phyloP scores from a whole-genome alignment of 2,329 filamentous ascomycete species.

The Trichoderma hamatum region DNA sequence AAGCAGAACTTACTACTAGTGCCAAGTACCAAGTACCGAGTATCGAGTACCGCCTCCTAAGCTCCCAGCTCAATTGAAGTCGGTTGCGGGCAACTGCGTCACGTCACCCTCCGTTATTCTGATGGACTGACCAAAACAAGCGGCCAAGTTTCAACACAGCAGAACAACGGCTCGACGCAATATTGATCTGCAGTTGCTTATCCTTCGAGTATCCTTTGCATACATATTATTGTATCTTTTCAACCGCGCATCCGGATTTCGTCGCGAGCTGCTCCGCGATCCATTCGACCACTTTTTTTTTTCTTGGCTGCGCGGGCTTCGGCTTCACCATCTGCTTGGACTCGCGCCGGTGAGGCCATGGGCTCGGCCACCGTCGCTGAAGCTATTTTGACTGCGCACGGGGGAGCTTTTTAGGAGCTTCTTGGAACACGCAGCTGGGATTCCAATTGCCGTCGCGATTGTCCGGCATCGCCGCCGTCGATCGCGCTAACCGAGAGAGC shows the following conservation, averaged over 20 bases:
- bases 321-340: background rate
- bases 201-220: background rate
- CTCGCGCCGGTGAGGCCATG: slow-evolving; percentile 39
- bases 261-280: slow-evolving; percentile 5
- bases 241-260: background rate
- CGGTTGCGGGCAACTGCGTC: slow-evolving; percentile 29
- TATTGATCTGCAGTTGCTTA: background rate
- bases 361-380: slow-evolving; percentile 36
- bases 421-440: slow-evolving; percentile 8
- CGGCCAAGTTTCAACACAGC: background rate
- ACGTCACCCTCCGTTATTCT: slow-evolving; percentile 21
- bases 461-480: slow-evolving; percentile 2
- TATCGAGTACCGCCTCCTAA: background rate
- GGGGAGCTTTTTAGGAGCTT: slow-evolving; percentile 38
- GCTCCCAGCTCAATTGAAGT: slow-evolving; percentile 20
- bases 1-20: no score
- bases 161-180: background rate
- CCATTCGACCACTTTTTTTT: background rate
- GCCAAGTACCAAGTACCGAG: background rate
- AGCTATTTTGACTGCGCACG: slow-evolving; percentile 38
- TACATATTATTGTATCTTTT: background rate
- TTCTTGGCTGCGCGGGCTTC: background rate
- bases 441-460: slow-evolving; percentile 2
- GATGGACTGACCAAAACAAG: slow-evolving; percentile 4
- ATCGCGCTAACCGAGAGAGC: slow-evolving; percentile 18